Conservation (phyloP, 768 basidiomycete species). For the Lentinus brumalis region DNA sequence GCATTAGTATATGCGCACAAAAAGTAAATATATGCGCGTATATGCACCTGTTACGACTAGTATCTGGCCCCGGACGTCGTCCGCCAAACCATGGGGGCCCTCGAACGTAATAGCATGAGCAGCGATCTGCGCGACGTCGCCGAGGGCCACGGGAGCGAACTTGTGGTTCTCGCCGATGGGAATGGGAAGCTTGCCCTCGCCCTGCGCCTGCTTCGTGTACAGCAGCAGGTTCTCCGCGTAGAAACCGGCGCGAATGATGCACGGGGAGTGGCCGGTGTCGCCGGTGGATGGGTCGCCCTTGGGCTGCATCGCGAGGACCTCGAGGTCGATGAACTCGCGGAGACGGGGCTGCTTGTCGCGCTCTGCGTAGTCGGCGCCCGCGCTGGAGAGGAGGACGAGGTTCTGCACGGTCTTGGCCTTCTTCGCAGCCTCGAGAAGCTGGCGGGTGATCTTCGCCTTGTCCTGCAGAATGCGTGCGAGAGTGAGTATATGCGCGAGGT, state of each 20-base stretch:
- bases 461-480: slow-evolving; percentile 12
- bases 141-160: slow-evolving; percentile 34
- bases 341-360: slow-evolving; percentile 33
- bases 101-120: slow-evolving; percentile 30
- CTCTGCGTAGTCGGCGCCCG: slow-evolving; percentile 34
- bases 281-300: slow-evolving; percentile 24
- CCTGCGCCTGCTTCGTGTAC: slow-evolving; percentile 31
- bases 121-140: slow-evolving; percentile 31
- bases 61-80: slow-evolving; percentile 31
- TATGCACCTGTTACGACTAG: slow-evolving; percentile 28
- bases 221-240: slow-evolving; percentile 35
- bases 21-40: neutral
- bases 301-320: slow-evolving; percentile 29
- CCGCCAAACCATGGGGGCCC: slow-evolving; percentile 34
- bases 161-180: slow-evolving; percentile 31
- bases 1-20: neutral
- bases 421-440: slow-evolving; percentile 24
- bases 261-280: slow-evolving; percentile 33
- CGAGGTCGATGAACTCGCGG: slow-evolving; percentile 36
- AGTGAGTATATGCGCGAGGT: neutral
- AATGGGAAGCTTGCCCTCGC: slow-evolving; percentile 28
- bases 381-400: slow-evolving; percentile 29
- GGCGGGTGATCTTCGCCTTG: slow-evolving; percentile 26
- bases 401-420: slow-evolving; percentile 27
- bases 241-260: slow-evolving; percentile 34